phyloP scores from a whole-genome alignment of 139 green algal genomes.

The Mesotaenium endlicherianum region DNA sequence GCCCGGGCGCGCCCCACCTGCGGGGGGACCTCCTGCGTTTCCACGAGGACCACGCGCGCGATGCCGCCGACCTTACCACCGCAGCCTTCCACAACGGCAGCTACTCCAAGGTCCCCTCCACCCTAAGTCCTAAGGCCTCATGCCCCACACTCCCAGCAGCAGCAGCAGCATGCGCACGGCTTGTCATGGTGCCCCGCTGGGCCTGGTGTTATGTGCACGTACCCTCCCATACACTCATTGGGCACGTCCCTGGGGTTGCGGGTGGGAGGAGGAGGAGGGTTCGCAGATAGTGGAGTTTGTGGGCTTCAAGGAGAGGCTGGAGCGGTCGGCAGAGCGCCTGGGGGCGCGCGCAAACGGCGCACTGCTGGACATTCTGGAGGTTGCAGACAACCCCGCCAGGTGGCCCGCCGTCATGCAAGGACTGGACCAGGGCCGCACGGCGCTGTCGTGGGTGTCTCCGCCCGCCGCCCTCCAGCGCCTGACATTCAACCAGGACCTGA shows the following conservation, averaged over 20 bases:
- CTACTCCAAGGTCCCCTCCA: slow-evolving; percentile 23
- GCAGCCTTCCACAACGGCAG: slow-evolving; percentile 29
- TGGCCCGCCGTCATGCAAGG: not conserved
- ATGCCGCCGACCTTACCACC: slow-evolving; percentile 24
- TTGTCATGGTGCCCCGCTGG: too few species aligned
- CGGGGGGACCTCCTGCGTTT: slow-evolving; percentile 15
- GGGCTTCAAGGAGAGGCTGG: slow-evolving; percentile 30
- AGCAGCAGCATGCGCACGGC: too few species aligned
- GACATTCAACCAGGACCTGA: slow-evolving; percentile 31
- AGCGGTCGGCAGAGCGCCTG: slow-evolving; percentile 31
- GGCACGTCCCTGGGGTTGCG: too few species aligned
- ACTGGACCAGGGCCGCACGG: not conserved
- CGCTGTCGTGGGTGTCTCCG: slow-evolving; percentile 7
- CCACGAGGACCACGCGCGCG: slow-evolving; percentile 28
- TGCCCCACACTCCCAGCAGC: not conserved
- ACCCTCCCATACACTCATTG: too few species aligned
- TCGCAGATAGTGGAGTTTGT: slow-evolving; percentile 44
- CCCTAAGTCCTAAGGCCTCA: not conserved
- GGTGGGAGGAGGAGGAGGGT: not conserved
- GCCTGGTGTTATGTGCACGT: too few species aligned
- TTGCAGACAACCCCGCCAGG: not conserved
- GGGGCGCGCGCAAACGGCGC: not conserved
- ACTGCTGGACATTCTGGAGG: not conserved
- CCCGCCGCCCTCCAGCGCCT: not conserved
- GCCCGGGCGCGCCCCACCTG: too few species aligned